A percentile compares a stretch with the other conserved stretches of the same genome.
These are phyloP conservation scores for Dictyostelium intermedium DNA, from an alignment of 78 protist genomes.

Conservation along the genomic window DNA sequence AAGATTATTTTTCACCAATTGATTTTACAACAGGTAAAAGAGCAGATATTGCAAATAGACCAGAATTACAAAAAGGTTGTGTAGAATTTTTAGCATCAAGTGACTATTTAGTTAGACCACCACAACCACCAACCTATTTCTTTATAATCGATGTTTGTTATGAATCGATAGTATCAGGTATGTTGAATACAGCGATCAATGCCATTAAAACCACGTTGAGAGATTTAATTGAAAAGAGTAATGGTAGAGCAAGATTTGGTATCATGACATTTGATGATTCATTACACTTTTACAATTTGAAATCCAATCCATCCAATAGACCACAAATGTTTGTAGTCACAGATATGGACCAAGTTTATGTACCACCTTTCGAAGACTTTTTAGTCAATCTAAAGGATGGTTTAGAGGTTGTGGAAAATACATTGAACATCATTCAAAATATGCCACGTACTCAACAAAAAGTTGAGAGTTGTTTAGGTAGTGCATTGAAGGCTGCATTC, in stretches of 20 bases:
- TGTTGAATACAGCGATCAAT: conserved; percentile 73
- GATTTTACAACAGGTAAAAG: conserved; percentile 81
- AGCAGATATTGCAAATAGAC: conserved; percentile 72
- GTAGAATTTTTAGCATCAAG: conserved; percentile 90
- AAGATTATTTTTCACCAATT: conserved; percentile 80
- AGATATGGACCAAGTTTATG: conserved; percentile 49
- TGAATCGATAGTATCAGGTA: conserved; percentile 73
- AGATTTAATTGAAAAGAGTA: conserved; percentile 42
- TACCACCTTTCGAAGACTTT: conserved; percentile 80
- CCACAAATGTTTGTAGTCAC: conserved; percentile 85
- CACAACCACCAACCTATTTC: conserved; percentile 88
- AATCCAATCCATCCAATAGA: conserved; percentile 13
- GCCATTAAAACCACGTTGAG: conserved; percentile 66
- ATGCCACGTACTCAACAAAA: conserved; percentile 60
- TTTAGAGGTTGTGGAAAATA: conserved; percentile 17
- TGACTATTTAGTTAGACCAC: conserved; percentile 87
- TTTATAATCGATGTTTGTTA: conserved; percentile 91
- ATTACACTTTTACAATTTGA: conserved; percentile 77
- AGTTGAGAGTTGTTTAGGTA: conserved; percentile 72
- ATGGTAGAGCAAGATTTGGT: conserved; percentile 68
- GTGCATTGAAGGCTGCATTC: conserved; percentile 73
- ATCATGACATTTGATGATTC: conserved; percentile 81
- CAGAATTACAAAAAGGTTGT: conserved; percentile 78
- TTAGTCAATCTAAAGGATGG: conserved; percentile 74
- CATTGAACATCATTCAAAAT: conserved; percentile 37